phyloP scores from a whole-genome alignment of 805 yeast genomes.

The Hanseniaspora lachancei region DNA sequence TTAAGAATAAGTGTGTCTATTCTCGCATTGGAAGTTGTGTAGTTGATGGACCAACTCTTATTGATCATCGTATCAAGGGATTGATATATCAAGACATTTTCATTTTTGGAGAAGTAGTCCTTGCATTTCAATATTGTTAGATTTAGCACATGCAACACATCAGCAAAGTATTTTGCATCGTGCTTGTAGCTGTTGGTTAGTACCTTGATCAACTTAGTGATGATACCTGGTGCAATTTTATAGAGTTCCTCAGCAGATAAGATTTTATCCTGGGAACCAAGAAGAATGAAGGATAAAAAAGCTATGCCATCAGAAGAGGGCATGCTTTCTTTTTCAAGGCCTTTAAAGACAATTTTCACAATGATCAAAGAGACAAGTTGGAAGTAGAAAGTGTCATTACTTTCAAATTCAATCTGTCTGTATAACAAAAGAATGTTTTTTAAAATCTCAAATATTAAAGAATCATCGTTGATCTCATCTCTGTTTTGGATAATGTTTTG shows the following conservation, averaged over 20 bases:
- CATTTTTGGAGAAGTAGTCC: not conserved
- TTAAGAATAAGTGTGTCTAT: not conserved
- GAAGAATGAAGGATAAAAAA: not conserved
- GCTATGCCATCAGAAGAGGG: not conserved
- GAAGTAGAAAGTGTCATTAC: not conserved
- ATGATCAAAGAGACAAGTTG: not conserved
- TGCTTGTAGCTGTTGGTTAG: not conserved
- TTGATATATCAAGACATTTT: slow-evolving; percentile 1
- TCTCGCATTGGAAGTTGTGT: not conserved
- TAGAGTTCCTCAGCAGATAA: not conserved
- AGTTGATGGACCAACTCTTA: not conserved
- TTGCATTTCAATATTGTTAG: not conserved
- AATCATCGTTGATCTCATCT: not conserved
- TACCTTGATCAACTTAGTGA: slow-evolving; percentile 3
- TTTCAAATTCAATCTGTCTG: not conserved
- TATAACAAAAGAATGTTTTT: not conserved
- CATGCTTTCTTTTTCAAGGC: not conserved
- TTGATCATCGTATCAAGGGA: not conserved
- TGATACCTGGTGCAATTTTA: not conserved
- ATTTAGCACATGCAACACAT: not conserved
- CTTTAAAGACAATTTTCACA: not conserved
- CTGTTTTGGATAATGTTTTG: not conserved
- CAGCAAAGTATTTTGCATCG: not conserved
- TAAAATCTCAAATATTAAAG: not conserved
- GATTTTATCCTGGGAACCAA: not conserved